These are phyloP conservation scores for Zygoascus meyerae DNA, from an alignment of 1,139 yeast genomes.

Conservation along the genomic window DNA sequence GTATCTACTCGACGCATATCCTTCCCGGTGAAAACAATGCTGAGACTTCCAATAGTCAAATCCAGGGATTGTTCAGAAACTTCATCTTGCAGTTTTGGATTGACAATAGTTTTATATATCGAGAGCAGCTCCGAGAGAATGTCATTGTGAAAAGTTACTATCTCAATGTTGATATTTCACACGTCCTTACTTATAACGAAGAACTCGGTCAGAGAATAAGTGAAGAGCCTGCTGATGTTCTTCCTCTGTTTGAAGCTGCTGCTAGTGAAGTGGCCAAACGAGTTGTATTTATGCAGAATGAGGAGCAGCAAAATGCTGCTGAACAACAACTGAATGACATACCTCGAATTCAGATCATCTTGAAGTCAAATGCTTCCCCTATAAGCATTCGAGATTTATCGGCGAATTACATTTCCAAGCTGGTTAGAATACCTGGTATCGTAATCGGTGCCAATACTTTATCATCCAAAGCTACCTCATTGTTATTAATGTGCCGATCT, in stretches of 20 bases:
- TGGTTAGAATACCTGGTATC: conserved; percentile 89
- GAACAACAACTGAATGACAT: conserved; percentile 31
- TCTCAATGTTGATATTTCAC: conserved; percentile 74
- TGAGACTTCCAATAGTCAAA: conserved; percentile 66
- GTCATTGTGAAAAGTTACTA: conserved; percentile 69
- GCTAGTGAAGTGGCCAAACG: conserved; percentile 86
- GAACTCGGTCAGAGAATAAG: conserved; percentile 76
- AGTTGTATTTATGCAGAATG: conserved; percentile 54
- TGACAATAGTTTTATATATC: conserved; percentile 74
- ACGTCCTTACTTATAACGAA: conserved; percentile 81
- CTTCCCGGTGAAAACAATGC: conserved; percentile 68
- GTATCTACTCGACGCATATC: conserved; percentile 77
- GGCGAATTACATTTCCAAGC: conserved; percentile 82
- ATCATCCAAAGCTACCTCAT: conserved; percentile 78
- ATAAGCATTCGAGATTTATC: conserved; percentile 76
- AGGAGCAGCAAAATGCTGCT: conserved; percentile 19
- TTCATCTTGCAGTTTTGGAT: conserved; percentile 84
- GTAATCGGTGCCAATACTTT: conserved; percentile 87
- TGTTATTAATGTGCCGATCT: conserved; percentile 79
- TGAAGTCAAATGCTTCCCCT: conserved; percentile 67
- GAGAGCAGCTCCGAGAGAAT: conserved; percentile 90
- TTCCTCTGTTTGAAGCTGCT: conserved; percentile 79
- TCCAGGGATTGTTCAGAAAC: conserved; percentile 70
- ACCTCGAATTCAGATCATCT: conserved; percentile 78
- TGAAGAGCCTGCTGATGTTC: conserved; percentile 85